Base-by-base conservation (phyloP, 306 rosid species). In the Glycine soja region DNA sequence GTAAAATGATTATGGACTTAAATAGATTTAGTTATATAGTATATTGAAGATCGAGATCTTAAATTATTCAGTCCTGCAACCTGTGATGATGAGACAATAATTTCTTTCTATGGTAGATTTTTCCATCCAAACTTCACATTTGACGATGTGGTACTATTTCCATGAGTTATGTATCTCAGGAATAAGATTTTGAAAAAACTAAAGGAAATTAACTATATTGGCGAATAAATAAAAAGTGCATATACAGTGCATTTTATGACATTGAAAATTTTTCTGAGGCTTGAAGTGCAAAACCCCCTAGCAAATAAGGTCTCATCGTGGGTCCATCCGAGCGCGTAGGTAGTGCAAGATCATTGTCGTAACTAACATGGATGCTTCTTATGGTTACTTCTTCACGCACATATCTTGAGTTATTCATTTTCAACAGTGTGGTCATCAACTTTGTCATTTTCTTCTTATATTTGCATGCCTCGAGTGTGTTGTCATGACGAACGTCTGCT, bases 391-490 rank as follows among this genome's bases (percentile, higher is more conserved):
- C 30, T 24, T 74, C 75, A 13, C 24, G 70, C 71, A 62, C 36
- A 57, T 53, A 53, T 57, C 46, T 36, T 43, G 8, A 62, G 75
- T 34, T 70, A 54, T 64, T 70, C 3, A 70, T 80, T 53, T 43
- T 62, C 72, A 74, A 54, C 45, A 66, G 10, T 76, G 72, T 15
- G 69, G 83, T 88, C 85, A 88, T 85, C 84, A 71, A 53, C 78
- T 85, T 90, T 88, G 91, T 85, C 91, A 78, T 84, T 78, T 72
- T 85, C 88, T 87, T 61, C 43, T 80, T 78, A 79, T 54, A 79
- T 70, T 54, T 85, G 72, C 56, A 67, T 34, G 82, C 75, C 15
- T 48, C 24, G 6, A 11, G 5, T 3, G 58, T 47, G 70, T 14
- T 80, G 74, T 18, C 66, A 70, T 57, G 70, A 63, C 59, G 38